Base-by-base conservation (phyloP, 257 asterid species). In the Henckelia pumila region DNA sequence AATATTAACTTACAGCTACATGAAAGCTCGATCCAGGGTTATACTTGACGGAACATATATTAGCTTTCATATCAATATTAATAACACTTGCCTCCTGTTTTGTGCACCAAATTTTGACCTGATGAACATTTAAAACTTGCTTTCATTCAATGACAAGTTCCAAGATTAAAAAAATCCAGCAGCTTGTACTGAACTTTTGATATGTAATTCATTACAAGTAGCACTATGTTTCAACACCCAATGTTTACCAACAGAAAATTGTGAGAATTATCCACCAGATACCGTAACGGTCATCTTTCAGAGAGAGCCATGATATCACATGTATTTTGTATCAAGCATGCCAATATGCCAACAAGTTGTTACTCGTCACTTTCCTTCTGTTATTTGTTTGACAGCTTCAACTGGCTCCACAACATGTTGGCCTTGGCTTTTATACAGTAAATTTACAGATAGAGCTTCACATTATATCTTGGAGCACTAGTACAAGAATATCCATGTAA, bases 81-180 rank as follows among this genome's bases (percentile, higher is more conserved):
- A 83, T 83, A 61, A 81, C 95, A 73, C 97, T 88, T 2, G 93
- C 88, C 79, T 91, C 97, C 72, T 91, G 95, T 14, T 82, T 88
- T 35, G 91, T 88, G 28, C 96, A 86, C 97, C 97, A 91, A 64
- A 91, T 63, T 75, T 91, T 91, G 47, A 91, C 96, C 97, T 91
- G 84, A 71, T 57, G 62, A 72, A 67, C 53, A 69, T 63, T 61
- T 67, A 22, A 50, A 61, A 69, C 74, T 69, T 70, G 75, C 23
- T 29, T 6, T 24, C 8, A 26, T 22, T 24, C 22, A 24, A 70
- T 6, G 52, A 63, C n/a, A n/a, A n/a, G n/a, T n/a, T n/a, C n/a
- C n/a, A n/a, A n/a, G n/a, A n/a, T n/a, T 21, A 28, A 33, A 66
- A 76, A 69, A 3, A 47, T 13, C 50, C n/a, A 13, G 9, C 17